Evolutionary conservation across 2,329 filamentous ascomycete species (phyloP).

Genomic region (Exutisphaerella laricina): DNA sequence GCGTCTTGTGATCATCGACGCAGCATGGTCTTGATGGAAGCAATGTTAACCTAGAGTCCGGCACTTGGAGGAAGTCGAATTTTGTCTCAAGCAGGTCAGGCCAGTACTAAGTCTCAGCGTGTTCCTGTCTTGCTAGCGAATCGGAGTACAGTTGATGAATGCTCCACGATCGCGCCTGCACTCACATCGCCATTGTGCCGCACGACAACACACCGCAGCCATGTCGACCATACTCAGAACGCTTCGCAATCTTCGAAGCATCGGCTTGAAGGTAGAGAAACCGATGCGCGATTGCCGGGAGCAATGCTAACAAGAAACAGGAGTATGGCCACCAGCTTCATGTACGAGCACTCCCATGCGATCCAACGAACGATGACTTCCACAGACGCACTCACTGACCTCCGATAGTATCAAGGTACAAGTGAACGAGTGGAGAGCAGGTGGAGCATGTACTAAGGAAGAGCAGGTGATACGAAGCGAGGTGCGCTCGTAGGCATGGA

Average conservation of each 20-base stretch:
- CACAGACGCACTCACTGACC: slow-evolving; percentile 15
- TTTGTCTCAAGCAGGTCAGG: no score
- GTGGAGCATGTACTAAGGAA: slow-evolving; percentile 27
- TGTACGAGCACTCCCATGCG: slow-evolving; percentile 51
- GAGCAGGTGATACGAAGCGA: slow-evolving; percentile 87
- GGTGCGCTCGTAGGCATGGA: slow-evolving; percentile 80
- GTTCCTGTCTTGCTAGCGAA: no score
- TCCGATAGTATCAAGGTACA: slow-evolving; percentile 23
- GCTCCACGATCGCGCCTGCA: no score
- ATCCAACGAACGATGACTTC: slow-evolving; percentile 8
- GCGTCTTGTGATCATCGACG: slow-evolving; percentile 28
- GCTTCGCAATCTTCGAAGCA: slow-evolving; percentile 75
- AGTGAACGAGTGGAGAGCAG: not conserved
- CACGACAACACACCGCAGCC: slow-evolving; percentile 33
- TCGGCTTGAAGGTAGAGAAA: slow-evolving; percentile 74
- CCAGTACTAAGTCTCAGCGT: no score
- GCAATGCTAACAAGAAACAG: slow-evolving; percentile 46
- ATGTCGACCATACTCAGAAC: slow-evolving; percentile 94
- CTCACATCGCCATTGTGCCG: slow-evolving; percentile 10
- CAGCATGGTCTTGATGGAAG: slow-evolving; percentile 19
- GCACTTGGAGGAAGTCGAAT: no score
- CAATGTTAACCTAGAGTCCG: no score
- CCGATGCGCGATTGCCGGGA: not conserved
- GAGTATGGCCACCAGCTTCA: slow-evolving; percentile 90
- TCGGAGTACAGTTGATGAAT: no score